Conservation (phyloP, 106 monocot species). For the Acorus gramineus region DNA sequence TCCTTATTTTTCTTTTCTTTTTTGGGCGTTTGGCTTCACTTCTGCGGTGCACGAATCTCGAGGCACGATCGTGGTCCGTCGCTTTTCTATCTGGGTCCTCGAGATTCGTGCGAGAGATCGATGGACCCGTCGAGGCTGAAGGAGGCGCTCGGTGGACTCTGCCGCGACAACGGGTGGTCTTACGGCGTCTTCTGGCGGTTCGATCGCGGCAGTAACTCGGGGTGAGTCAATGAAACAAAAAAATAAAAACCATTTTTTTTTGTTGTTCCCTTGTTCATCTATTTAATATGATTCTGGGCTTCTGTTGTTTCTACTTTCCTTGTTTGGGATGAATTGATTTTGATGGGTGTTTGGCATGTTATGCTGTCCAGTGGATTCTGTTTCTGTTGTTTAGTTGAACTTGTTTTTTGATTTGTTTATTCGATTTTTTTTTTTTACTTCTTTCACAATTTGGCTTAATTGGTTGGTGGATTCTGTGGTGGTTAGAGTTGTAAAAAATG, state of each 20-base stretch:
- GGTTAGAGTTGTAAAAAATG: too few species aligned
- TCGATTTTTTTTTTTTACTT: too few species aligned
- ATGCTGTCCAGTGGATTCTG: not conserved
- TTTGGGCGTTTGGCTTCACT: too few species aligned
- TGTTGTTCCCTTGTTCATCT: not conserved
- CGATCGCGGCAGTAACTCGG: conserved; percentile 12
- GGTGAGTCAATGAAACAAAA: conserved; percentile 5
- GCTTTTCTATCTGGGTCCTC: not conserved
- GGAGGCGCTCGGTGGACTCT: conserved; percentile 15
- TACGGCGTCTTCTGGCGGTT: conserved; percentile 21
- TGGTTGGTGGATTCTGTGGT: too few species aligned
- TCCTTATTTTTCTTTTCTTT: too few species aligned
- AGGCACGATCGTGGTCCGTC: not conserved
- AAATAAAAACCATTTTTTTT: not conserved
- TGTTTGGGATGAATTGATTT: not conserved
- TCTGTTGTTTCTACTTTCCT: not conserved
- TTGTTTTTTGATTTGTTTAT: too few species aligned
- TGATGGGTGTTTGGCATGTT: too few species aligned
- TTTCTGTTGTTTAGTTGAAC: not conserved
- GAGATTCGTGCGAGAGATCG: not conserved
- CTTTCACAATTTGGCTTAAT: too few species aligned
- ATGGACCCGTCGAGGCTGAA: conserved; percentile 13
- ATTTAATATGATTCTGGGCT: not conserved
- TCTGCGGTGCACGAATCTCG: too few species aligned
- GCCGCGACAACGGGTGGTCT: conserved; percentile 22